Base-by-base conservation (phyloP, 495 filamentous ascomycete species). In the Viridothelium virens region DNA sequence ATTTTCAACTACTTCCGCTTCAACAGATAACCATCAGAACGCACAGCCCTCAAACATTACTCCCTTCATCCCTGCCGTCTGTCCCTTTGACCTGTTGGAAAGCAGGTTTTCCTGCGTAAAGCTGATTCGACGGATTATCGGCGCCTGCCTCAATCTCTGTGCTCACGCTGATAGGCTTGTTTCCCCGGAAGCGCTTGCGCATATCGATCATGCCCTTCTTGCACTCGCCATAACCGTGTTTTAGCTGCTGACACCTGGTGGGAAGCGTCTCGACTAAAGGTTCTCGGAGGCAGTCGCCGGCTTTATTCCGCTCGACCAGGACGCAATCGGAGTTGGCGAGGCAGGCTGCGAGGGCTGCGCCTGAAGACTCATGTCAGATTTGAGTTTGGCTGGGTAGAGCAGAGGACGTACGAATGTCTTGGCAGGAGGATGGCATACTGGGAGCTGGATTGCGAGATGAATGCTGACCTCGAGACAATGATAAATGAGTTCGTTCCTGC, bases 151-250 rank as follows among this genome's bases (percentile, higher is more conserved):
- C 82, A 31, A 82, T 65, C 71, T 92, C 86, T 68, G 85, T 79
- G 61, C 79, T 78, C 37, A 89, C 82, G 36, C 85, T 81, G 68
- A 96, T 82, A 56, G 94, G 92, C 70, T 89, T 83, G 78, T 98
- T 97, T n/a, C 94, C 95, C 53, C 95, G 84, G 79, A 98, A 97
- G 33, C 95, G 88, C 78, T 98, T 98, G 73, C 95, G 89, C 95
- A 98, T 98, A 78, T 98, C 94, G 72, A 97, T 85, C 86, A 95
- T 85, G 62, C 95, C 94, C 65, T 92, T 89, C 73, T 96, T 95
- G 85, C 94, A 98, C 74, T 97, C 88, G 74, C 88, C 87, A 73
- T 94, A 96, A 38, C 91, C 92, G 75, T 89, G 91, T 76, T 91
- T 89, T 65, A 98, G 82, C 75, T 96, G 95, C 76, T 95, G 94